These are phyloP conservation scores for Exophiala xenobiotica DNA, from an alignment of 2,329 filamentous ascomycete genomes.

Conservation along the genomic window DNA sequence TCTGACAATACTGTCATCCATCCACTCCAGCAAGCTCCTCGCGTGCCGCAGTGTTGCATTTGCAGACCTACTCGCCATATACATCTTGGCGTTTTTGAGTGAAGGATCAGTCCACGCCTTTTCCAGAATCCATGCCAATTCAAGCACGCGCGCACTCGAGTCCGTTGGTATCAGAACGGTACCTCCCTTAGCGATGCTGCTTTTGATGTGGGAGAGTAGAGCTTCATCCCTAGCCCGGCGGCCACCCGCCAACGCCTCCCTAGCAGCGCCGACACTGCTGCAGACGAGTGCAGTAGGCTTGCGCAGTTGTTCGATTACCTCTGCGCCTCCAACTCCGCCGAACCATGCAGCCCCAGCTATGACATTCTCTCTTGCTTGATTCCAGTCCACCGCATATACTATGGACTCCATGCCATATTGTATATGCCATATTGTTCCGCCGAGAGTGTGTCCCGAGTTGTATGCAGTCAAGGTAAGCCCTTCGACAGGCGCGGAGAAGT, in stretches of 20 bases:
- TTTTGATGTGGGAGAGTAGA: conserved; percentile 75
- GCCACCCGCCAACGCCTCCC: conserved; percentile 67
- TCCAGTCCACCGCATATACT: conserved; percentile 97
- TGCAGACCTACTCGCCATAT: conserved; percentile 81
- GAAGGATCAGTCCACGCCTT: conserved; percentile 75
- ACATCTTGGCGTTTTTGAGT: conserved; percentile 60
- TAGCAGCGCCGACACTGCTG: conserved; percentile 77
- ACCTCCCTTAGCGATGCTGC: conserved; percentile 76
- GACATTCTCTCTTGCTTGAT: conserved; percentile 94
- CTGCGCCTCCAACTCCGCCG: conserved; percentile 76
- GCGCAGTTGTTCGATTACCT: conserved; percentile 89
- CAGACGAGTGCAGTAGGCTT: conserved; percentile 94
- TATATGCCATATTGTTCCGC: conserved; percentile 98
- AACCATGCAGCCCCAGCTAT: conserved; percentile 92
- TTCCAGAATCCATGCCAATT: conserved; percentile 88
- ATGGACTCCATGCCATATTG: conserved; percentile 96
- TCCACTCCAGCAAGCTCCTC: conserved; percentile 97
- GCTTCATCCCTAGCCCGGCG: conserved; percentile 81
- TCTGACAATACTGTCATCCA: conserved; percentile 91
- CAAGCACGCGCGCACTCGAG: conserved; percentile 89
- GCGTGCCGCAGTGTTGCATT: conserved; percentile 87
- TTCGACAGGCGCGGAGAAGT: conserved; percentile 84
- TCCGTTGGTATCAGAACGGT: conserved; percentile 93
- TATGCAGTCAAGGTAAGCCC: conserved; percentile 94
- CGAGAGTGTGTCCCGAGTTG: conserved; percentile 91